Evolutionary conservation across 768 basidiomycete genomes (phyloP).

Genomic region (Calocera viscosa): DNA sequence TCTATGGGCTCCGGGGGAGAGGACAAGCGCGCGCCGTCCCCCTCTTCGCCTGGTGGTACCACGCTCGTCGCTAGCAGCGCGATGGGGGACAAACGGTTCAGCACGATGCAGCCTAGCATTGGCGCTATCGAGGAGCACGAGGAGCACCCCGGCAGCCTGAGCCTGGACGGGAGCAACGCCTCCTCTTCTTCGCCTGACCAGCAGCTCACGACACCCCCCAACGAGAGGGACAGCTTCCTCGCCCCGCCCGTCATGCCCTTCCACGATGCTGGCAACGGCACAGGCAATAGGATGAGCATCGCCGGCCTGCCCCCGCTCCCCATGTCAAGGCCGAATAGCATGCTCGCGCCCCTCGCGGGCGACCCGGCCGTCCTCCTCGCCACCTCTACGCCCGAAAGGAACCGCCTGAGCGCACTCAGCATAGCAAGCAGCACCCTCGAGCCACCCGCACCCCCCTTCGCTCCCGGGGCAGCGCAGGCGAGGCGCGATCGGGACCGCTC

Average conservation of each 20-base stretch:
- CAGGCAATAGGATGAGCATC: neutral
- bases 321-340: neutral
- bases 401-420: neutral
- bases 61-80: neutral
- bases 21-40: neutral
- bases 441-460: neutral
- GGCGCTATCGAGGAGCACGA: neutral
- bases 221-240: constrained; percentile 1
- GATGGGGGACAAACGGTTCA: neutral
- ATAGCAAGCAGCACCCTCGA: neutral
- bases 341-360: neutral
- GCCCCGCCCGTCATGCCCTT: neutral
- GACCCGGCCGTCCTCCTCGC: neutral
- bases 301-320: neutral
- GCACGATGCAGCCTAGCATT: neutral
- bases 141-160: neutral
- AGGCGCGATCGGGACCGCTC: neutral
- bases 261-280: neutral
- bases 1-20: neutral
- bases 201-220: neutral
- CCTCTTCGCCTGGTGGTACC: neutral
- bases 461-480: neutral
- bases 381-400: neutral
- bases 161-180: neutral
- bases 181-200: neutral